phyloP scores from a whole-genome alignment of 2,329 filamentous ascomycete genomes.

The Aspergillus vadensis region DNA sequence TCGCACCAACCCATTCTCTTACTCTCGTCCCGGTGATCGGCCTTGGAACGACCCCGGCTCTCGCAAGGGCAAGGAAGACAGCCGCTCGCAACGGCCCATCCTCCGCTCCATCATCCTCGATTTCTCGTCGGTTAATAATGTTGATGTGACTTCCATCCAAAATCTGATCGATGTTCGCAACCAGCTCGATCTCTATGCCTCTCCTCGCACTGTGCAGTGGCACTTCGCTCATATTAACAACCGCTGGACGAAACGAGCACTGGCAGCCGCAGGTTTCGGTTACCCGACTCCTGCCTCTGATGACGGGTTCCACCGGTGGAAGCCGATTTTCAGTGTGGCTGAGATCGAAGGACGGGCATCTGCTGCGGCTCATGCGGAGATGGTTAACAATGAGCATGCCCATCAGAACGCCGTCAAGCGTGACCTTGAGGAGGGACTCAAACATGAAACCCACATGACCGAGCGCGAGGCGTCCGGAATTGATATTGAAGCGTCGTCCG shows the following conservation, averaged over 20 bases:
- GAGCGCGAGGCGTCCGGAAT: conserved; percentile 35
- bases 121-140: conserved; percentile 89
- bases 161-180: conserved; percentile 92
- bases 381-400: conserved; percentile 60
- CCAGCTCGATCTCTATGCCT: conserved; percentile 82
- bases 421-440: conserved; percentile 37
- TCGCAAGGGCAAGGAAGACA: conserved; percentile 55
- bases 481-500: conserved; percentile 33
- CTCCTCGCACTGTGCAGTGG: conserved; percentile 85
- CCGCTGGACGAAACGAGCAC: conserved; percentile 89
- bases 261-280: conserved; percentile 85
- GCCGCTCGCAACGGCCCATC: conserved; percentile 60
- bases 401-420: conserved; percentile 22
- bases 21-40: conserved; percentile 69
- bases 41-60: conserved; percentile 95
- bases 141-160: conserved; percentile 91
- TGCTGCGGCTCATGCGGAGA: conserved; percentile 69
- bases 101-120: conserved; percentile 91
- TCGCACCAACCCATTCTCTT: conserved; percentile 71
- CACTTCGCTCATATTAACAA: conserved; percentile 94
- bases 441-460: conserved; percentile 32
- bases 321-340: conserved; percentile 91
- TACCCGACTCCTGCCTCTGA: conserved; percentile 65
- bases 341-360: conserved; percentile 74
- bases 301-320: conserved; percentile 70